These are phyloP conservation scores for Oenanthe javanica DNA, from an alignment of 140 eudicot genomes.

Conservation along the genomic window DNA sequence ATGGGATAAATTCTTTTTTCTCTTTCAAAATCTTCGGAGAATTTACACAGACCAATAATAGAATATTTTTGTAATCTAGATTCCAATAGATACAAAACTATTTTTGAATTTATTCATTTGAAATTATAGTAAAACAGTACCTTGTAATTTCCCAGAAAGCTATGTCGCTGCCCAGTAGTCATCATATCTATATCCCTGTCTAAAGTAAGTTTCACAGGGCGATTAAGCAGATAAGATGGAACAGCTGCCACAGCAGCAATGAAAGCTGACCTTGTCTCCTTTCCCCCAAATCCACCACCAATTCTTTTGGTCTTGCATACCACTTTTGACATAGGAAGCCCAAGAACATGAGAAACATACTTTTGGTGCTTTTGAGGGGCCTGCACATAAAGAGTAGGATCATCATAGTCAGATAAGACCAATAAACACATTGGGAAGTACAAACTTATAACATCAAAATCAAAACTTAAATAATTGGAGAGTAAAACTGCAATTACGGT, in stretches of 20 bases:
- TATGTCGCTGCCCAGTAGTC: conserved; percentile 83
- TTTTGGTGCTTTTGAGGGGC: conserved; percentile 97
- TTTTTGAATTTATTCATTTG: not conserved
- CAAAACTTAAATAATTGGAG: no score
- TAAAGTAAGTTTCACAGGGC: conserved; percentile 78
- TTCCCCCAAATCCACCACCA: conserved; percentile 99
- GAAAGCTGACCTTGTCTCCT: conserved; percentile 78
- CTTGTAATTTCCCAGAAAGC: conserved; percentile 97
- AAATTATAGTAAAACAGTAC: conserved; percentile 21
- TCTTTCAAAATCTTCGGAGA: no score
- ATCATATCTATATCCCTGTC: conserved; percentile 95
- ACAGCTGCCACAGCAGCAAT: conserved; percentile 80
- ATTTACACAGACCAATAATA: no score
- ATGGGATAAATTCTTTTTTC: not conserved
- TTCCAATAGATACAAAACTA: not conserved
- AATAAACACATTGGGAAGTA: not conserved
- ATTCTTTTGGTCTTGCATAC: conserved; percentile 92
- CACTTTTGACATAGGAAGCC: conserved; percentile 97
- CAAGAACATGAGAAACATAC: conserved; percentile 84
- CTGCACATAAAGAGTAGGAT: conserved; percentile 26
- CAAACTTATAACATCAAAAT: not conserved
- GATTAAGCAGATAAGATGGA: conserved; percentile 73
- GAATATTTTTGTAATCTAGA: not conserved
- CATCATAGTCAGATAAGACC: not conserved
- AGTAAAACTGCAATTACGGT: not conserved